Evolutionary conservation across 176 grass and related monocot genomes (phyloP).

Genomic region (Eragrostis nindensis): DNA sequence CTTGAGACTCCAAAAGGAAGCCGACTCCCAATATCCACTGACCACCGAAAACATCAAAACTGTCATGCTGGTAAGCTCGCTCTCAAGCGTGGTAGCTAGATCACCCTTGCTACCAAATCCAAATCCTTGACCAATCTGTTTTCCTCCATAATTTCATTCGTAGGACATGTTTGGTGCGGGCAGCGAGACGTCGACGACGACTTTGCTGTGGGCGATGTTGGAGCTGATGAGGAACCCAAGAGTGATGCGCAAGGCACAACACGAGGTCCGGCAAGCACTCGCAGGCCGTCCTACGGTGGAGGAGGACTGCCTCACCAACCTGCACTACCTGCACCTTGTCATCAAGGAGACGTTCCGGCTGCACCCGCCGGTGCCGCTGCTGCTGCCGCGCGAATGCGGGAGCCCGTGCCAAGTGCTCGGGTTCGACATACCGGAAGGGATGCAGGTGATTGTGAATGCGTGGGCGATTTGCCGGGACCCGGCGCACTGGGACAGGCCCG

Average conservation of each 20-base stretch:
- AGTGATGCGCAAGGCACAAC: conserved; percentile 26
- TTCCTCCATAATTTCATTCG: too few species aligned
- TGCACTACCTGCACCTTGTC: conserved; percentile 44
- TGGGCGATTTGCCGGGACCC: conserved; percentile 60
- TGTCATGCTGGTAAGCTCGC: conserved; percentile 22
- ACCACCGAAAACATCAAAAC: conserved; percentile 41
- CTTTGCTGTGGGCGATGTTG: conserved; percentile 44
- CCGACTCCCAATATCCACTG: neutral
- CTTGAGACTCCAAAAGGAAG: conserved; percentile 42
- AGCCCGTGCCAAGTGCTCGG: conserved; percentile 36
- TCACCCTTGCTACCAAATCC: too few species aligned
- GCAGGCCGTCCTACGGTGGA: neutral
- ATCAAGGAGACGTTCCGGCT: conserved; percentile 56
- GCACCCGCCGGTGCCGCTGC: conserved; percentile 50
- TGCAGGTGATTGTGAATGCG: conserved; percentile 42
- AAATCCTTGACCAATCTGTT: too few species aligned
- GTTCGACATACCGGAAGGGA: conserved; percentile 40
- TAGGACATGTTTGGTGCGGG: conserved; percentile 45
- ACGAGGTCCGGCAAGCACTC: conserved; percentile 32
- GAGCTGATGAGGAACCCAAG: conserved; percentile 42
- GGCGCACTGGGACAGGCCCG: conserved; percentile 39
- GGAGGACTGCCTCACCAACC: conserved; percentile 12
- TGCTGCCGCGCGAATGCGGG: conserved; percentile 32
- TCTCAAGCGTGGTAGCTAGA: too few species aligned
- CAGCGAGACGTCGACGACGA: conserved; percentile 36